These are phyloP conservation scores for Penicillium decumbens DNA, from an alignment of 2,329 filamentous ascomycete genomes.

Conservation along the genomic window DNA sequence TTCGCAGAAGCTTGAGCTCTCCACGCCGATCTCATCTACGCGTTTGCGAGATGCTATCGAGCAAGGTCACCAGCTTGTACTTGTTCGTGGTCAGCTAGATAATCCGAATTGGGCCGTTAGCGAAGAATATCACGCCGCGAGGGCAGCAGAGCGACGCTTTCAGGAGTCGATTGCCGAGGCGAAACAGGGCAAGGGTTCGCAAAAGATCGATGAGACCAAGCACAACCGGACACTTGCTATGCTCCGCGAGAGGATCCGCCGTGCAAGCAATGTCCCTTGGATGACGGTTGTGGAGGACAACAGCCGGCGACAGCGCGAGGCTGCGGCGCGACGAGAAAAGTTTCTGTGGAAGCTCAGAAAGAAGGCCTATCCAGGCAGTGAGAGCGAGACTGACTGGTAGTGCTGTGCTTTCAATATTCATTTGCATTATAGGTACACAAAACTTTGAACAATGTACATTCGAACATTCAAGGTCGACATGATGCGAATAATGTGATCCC, in stretches of 20 bases:
- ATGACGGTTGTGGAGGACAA: slow-evolving; percentile 38
- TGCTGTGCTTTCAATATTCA: not conserved
- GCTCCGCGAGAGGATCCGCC: slow-evolving; percentile 33
- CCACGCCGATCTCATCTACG: slow-evolving; percentile 46
- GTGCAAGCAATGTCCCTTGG: slow-evolving; percentile 40
- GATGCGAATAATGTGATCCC: not conserved
- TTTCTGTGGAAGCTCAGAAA: slow-evolving; percentile 40
- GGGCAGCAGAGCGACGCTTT: slow-evolving; percentile 34
- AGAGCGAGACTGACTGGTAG: slow-evolving; percentile 36
- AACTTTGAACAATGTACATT: not conserved
- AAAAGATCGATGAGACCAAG: slow-evolving; percentile 10
- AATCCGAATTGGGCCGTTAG: slow-evolving; percentile 45
- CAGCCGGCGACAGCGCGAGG: slow-evolving; percentile 27
- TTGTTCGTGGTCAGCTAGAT: slow-evolving; percentile 47
- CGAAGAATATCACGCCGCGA: slow-evolving; percentile 41
- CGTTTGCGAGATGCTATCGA: slow-evolving; percentile 30
- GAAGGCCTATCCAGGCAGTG: slow-evolving; percentile 36
- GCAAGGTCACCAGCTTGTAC: slow-evolving; percentile 40
- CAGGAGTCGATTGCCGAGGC: slow-evolving; percentile 20
- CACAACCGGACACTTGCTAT: slow-evolving; percentile 22
- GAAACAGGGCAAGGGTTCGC: slow-evolving; percentile 17
- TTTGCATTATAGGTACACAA: not conserved
- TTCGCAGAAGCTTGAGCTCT: slow-evolving; percentile 41
- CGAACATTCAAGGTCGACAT: not conserved
- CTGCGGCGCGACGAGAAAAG: slow-evolving; percentile 24